Conservation (phyloP, 108 stramenopile genomes). For the Epithemia pelagica region DNA sequence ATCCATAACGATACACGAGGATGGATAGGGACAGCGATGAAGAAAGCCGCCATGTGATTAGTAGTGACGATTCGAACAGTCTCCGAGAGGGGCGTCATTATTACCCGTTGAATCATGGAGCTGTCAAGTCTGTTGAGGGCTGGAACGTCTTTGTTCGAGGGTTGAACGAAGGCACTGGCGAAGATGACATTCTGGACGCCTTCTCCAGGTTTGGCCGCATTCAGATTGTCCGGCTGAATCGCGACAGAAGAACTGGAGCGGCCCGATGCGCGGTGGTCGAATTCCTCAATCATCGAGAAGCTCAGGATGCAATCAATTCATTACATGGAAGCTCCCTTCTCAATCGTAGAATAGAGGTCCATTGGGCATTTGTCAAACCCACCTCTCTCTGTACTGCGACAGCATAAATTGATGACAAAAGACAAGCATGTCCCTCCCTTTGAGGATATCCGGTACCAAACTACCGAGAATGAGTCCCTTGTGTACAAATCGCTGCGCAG, state of each 20-base stretch:
- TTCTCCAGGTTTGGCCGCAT: constrained; percentile 47
- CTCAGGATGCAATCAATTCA: constrained; percentile 41
- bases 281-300: constrained; percentile 24
- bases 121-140: constrained; percentile 53
- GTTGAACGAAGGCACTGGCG: constrained; percentile 62
- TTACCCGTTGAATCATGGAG: constrained; percentile 12
- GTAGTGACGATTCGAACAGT: background rate
- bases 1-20: too few relatives aligned
- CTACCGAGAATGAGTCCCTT: too few relatives aligned
- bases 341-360: constrained; percentile 43
- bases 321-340: constrained; percentile 49
- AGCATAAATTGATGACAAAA: too few relatives aligned
- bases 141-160: constrained; percentile 68
- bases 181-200: constrained; percentile 51
- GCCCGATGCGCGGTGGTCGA: constrained; percentile 46
- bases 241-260: constrained; percentile 57
- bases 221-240: constrained; percentile 44
- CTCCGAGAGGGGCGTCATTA: background rate
- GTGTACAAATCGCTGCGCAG: too few relatives aligned
- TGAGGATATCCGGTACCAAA: too few relatives aligned
- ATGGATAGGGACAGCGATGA: background rate
- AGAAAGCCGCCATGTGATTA: background rate
- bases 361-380: constrained; percentile 57
- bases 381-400: too few relatives aligned
- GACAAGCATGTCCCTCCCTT: too few relatives aligned